phyloP scores from a whole-genome alignment of 2,329 filamentous ascomycete genomes.

The Mariannaea sp. region DNA sequence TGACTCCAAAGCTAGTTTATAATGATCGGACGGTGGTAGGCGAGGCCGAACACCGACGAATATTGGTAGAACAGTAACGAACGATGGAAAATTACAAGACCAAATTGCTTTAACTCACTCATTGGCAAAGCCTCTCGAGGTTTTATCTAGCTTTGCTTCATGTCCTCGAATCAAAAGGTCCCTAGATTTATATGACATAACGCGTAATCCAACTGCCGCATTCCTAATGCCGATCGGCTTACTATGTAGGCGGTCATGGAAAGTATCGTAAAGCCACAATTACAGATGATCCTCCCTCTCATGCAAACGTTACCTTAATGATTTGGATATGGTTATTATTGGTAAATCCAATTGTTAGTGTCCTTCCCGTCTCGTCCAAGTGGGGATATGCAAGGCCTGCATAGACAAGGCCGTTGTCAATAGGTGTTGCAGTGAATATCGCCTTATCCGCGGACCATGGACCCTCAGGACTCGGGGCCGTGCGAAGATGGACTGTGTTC shows the following conservation, averaged over 20 bases:
- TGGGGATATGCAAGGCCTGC: slow-evolving; percentile 47
- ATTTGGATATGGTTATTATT: slow-evolving; percentile 48
- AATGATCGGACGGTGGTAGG: neutral
- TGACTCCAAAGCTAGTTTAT: neutral
- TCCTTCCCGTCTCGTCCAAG: slow-evolving; percentile 43
- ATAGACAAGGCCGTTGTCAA: slow-evolving; percentile 41
- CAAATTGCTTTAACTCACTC: too few relatives aligned
- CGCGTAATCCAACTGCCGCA: neutral
- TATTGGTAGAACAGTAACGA: too few relatives aligned
- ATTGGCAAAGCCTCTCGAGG: too few relatives aligned
- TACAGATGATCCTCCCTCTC: neutral
- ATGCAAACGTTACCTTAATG: slow-evolving; percentile 39
- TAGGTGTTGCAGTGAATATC: slow-evolving; percentile 42
- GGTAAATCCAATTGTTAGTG: slow-evolving; percentile 46
- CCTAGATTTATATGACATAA: too few relatives aligned
- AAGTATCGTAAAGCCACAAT: too few relatives aligned
- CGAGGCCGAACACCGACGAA: too few relatives aligned
- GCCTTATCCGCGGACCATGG: slow-evolving; percentile 45
- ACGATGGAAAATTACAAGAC: too few relatives aligned
- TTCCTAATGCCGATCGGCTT: neutral
- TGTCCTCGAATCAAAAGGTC: neutral
- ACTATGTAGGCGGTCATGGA: neutral
- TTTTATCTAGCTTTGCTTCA: too few relatives aligned
- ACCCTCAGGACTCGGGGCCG: slow-evolving; percentile 38
- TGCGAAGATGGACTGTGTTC: slow-evolving; percentile 20